Conservation (phyloP, 2,329 filamentous ascomycete genomes). For the Fusarium vanettenii region DNA sequence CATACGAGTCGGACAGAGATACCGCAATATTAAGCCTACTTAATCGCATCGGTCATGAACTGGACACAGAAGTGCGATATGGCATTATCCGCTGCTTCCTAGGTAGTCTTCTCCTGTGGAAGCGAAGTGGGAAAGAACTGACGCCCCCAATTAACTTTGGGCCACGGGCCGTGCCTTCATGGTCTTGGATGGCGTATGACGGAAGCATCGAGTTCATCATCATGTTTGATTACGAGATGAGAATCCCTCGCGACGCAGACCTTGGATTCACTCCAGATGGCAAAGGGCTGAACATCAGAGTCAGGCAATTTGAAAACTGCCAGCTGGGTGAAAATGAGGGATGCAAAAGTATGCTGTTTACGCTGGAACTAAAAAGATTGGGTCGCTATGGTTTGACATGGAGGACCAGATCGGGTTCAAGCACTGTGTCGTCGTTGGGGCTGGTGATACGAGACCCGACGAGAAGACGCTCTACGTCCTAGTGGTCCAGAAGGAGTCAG, state of each 20-base stretch:
- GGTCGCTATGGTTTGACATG: background rate
- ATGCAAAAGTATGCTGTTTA: background rate
- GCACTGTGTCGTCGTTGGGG: background rate
- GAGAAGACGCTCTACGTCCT: background rate
- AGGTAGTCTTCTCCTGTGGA: background rate
- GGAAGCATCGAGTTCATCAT: background rate
- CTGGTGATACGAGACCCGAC: background rate
- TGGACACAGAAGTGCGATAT: background rate
- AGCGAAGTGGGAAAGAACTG: background rate
- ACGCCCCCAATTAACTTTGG: background rate
- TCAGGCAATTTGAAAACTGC: background rate
- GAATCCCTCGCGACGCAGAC: background rate
- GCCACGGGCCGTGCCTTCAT: background rate
- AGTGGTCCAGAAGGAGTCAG: background rate
- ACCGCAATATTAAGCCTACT: background rate
- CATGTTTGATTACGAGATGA: background rate
- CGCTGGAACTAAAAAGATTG: background rate
- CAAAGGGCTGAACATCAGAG: background rate
- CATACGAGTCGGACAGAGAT: background rate
- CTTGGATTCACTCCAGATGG: background rate
- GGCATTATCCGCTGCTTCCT: background rate
- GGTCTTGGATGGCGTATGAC: background rate
- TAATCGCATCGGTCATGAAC: background rate
- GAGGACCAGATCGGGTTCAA: background rate
- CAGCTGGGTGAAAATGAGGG: background rate